Evolutionary conservation across 768 basidiomycete species (phyloP).

Genomic region (Lactarius hengduanensis): DNA sequence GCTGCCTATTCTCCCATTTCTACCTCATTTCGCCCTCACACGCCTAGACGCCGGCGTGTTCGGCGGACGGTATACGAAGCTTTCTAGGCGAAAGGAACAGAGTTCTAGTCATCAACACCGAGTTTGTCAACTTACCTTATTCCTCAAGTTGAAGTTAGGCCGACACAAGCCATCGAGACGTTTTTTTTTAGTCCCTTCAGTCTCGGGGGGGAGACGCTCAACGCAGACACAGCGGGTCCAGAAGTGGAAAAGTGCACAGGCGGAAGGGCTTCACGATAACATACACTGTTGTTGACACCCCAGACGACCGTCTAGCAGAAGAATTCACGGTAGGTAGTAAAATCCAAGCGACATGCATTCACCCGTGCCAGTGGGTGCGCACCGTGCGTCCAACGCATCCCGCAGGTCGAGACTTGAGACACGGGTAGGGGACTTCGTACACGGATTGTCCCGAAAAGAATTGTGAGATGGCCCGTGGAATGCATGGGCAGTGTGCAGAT

Average conservation of each 20-base stretch:
- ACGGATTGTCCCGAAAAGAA: slow-evolving; percentile 31
- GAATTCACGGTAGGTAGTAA: not conserved
- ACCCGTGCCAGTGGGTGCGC: not conserved
- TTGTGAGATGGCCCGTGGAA: slow-evolving; percentile 43
- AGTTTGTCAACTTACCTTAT: slow-evolving; percentile 43
- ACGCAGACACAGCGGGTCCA: not conserved
- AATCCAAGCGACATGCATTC: slow-evolving; percentile 49
- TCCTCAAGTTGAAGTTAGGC: slow-evolving; percentile 71
- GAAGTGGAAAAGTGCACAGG: not conserved
- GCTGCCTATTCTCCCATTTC: slow-evolving; percentile 3
- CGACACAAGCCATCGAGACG: slow-evolving; percentile 57
- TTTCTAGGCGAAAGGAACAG: slow-evolving; percentile 62
- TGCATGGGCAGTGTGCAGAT: slow-evolving; percentile 66
- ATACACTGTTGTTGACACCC: not conserved
- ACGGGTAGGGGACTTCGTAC: slow-evolving; percentile 40
- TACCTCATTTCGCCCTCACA: not conserved
- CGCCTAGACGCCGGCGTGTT: slow-evolving; percentile 54
- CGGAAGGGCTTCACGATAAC: not conserved
- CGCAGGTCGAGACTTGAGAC: slow-evolving; percentile 54
- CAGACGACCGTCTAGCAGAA: not conserved
- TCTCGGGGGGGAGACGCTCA: not conserved
- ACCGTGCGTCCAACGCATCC: not conserved
- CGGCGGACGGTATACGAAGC: slow-evolving; percentile 51
- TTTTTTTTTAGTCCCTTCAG: not conserved
- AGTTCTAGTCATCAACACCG: slow-evolving; percentile 49